These are phyloP conservation scores for Kazachstania sp. DNA, from an alignment of 1,139 yeast genomes.

Conservation along the genomic window DNA sequence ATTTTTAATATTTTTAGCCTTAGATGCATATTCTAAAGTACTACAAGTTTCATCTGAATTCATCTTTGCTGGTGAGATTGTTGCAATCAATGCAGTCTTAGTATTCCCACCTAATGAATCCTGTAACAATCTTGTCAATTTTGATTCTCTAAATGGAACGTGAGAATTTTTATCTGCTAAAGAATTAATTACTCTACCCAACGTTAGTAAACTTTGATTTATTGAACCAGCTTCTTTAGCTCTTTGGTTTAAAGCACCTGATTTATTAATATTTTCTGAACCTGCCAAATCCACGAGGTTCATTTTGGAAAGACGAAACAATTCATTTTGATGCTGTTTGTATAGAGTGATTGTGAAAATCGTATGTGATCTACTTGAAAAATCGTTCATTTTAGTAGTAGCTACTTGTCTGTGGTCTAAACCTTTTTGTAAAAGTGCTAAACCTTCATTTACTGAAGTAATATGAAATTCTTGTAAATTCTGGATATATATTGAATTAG, in stretches of 20 bases:
- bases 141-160: conserved; percentile 60
- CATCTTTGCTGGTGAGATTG: conserved; percentile 57
- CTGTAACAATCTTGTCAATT: conserved; percentile 52
- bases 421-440: conserved; percentile 46
- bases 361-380: conserved; percentile 66
- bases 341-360: conserved; percentile 56
- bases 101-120: conserved; percentile 64
- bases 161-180: conserved; percentile 40
- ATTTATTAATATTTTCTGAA: conserved; percentile 56
- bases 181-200: conserved; percentile 57
- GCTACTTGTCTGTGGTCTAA: conserved; percentile 54
- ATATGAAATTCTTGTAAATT: conserved; percentile 51
- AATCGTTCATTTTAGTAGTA: conserved; percentile 59
- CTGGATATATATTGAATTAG: conserved; percentile 38
- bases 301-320: conserved; percentile 53
- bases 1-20: conserved; percentile 56
- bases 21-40: conserved; percentile 57
- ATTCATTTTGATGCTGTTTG: conserved; percentile 36
- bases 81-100: conserved; percentile 56
- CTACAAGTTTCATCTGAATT: conserved; percentile 56
- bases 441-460: conserved; percentile 46
- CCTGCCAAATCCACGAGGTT: conserved; percentile 76
- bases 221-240: conserved; percentile 65
- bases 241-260: conserved; percentile 50
- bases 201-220: conserved; percentile 54